phyloP scores from a whole-genome alignment of 2,329 filamentous ascomycete genomes.

The Epichloe typhina region DNA sequence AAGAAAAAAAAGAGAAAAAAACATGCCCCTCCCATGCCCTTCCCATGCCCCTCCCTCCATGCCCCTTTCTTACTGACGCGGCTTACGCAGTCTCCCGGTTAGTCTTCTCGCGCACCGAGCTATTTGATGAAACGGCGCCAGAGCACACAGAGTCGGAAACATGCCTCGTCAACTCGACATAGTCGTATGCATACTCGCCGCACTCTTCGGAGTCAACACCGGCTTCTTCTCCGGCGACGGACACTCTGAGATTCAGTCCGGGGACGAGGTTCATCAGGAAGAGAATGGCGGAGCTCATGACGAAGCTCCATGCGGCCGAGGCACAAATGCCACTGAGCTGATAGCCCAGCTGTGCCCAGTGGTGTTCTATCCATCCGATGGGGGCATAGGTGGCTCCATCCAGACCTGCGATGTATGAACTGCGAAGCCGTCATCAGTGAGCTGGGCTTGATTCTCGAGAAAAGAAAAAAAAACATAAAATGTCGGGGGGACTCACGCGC shows the following conservation, averaged over 20 bases:
- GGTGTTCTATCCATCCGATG: slow-evolving; percentile 58
- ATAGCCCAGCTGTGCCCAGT: slow-evolving; percentile 59
- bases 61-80: not conserved
- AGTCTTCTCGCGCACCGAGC: slow-evolving; percentile 18
- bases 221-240: slow-evolving; percentile 53
- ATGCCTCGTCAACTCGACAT: slow-evolving; percentile 58
- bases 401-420: slow-evolving; percentile 58
- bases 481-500: slow-evolving; percentile 36
- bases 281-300: slow-evolving; percentile 54
- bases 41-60: not conserved
- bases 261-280: slow-evolving; percentile 60
- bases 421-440: slow-evolving; percentile 12
- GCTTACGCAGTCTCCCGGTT: not conserved
- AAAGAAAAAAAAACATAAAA: not conserved
- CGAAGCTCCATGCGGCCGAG: slow-evolving; percentile 52
- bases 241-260: slow-evolving; percentile 54
- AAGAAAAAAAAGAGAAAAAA: too few species aligned
- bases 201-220: slow-evolving; percentile 64
- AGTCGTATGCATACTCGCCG: slow-evolving; percentile 75
- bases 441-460: slow-evolving; percentile 6
- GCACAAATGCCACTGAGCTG: slow-evolving; percentile 57
- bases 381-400: slow-evolving; percentile 48
- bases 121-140: slow-evolving; percentile 11
- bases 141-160: slow-evolving; percentile 30
- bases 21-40: not conserved